Percentiles rank a stretch among this genome's conserved stretches.
These are phyloP conservation scores for Vishniacozyma victoriae DNA, from an alignment of 768 basidiomycete genomes.

Conservation along the genomic window DNA sequence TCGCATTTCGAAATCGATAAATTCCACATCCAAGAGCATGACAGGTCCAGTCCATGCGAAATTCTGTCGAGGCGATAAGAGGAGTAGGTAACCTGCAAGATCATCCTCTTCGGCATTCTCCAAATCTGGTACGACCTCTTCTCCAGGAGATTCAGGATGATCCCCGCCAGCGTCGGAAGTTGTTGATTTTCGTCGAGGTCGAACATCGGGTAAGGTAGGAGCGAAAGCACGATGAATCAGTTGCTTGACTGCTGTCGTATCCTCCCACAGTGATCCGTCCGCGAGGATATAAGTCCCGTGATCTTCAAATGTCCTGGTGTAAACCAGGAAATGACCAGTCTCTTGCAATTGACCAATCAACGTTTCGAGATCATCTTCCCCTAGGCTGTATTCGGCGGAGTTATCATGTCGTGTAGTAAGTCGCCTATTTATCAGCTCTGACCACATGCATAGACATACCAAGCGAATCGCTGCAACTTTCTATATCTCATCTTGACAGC, in stretches of 20 bases:
- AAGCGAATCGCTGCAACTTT: conserved; percentile 86
- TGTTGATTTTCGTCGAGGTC: conserved; percentile 5
- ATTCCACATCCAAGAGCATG: conserved; percentile 64
- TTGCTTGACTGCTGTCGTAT: conserved; percentile 67
- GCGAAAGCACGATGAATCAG: conserved; percentile 81
- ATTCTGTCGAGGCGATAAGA: conserved; percentile 74
- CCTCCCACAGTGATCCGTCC: conserved; percentile 65
- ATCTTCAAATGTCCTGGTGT: conserved; percentile 76
- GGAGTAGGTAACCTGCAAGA: conserved; percentile 62
- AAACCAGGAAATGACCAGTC: conserved; percentile 88
- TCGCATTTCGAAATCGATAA: conserved; percentile 71
- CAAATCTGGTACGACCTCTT: conserved; percentile 28
- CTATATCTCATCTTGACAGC: conserved; percentile 85
- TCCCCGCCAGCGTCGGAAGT: conserved; percentile 37
- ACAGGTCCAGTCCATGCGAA: conserved; percentile 92
- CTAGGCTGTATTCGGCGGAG: conserved; percentile 36
- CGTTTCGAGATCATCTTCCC: conserved; percentile 33
- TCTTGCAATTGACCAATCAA: conserved; percentile 63
- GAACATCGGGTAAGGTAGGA: conserved; percentile 8
- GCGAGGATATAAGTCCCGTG: conserved; percentile 91
- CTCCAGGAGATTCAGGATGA: conserved; percentile 46
- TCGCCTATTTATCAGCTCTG: conserved; percentile 24
- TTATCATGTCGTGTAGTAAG: conserved; percentile 77
- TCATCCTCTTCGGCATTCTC: conserved; percentile 28
- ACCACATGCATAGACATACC: conserved; percentile 52